Evolutionary conservation across 768 basidiomycete species (phyloP).

Genomic region (Pulveroboletus sp.): DNA sequence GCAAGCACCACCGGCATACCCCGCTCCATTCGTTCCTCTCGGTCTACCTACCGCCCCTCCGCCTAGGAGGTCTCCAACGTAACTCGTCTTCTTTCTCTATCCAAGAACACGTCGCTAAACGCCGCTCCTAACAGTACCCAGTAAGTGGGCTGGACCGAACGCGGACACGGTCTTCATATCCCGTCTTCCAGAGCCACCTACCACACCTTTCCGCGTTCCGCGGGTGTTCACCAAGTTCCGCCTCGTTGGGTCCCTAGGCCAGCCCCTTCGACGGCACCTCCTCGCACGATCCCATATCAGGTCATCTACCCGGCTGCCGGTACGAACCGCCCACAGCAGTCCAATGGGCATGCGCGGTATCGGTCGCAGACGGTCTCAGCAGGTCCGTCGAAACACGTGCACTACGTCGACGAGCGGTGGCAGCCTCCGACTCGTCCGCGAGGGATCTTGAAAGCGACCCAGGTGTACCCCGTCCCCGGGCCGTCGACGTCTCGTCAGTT

Average conservation of each 20-base stretch:
- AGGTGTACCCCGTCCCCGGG: not conserved
- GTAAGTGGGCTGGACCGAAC: constrained; percentile 22
- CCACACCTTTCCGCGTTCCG: constrained; percentile 28
- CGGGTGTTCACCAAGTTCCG: not conserved
- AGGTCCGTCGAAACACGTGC: constrained; percentile 23
- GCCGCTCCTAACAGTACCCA: constrained; percentile 11
- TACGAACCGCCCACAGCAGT: no score
- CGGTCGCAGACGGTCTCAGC: constrained; percentile 14
- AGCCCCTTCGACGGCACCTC: constrained; percentile 2
- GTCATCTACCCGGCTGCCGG: no score
- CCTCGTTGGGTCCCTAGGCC: not conserved
- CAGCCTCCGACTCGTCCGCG: constrained; percentile 12
- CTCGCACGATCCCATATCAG: constrained; percentile 5
- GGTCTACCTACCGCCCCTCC: constrained; percentile 18
- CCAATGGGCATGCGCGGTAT: not conserved
- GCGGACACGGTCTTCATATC: constrained; percentile 11
- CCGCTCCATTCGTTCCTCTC: constrained; percentile 17
- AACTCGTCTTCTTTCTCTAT: constrained; percentile 1
- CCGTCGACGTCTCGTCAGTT: constrained; percentile 1
- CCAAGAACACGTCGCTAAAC: constrained; percentile 4
- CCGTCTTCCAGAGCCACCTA: constrained; percentile 18
- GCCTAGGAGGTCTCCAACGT: constrained; percentile 22
- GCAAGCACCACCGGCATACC: constrained; percentile 13
- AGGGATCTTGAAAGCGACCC: not conserved
- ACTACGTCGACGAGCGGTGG: constrained; percentile 18